phyloP scores from a whole-genome alignment of 2,329 filamentous ascomycete genomes.

The Trichophyton verrucosum region DNA sequence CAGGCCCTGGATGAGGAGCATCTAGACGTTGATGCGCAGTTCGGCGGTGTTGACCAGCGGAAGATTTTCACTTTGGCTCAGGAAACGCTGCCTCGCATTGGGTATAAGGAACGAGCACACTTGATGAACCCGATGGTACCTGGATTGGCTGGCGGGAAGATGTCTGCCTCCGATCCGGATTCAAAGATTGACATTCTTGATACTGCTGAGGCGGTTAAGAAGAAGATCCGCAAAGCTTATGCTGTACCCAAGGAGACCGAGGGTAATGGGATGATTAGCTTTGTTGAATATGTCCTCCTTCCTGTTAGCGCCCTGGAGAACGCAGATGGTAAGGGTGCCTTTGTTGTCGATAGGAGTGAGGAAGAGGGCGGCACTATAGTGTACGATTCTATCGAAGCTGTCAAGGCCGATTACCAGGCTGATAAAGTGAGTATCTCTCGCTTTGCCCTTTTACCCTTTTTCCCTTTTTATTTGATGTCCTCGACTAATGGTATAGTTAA shows the following conservation, averaged over 20 bases:
- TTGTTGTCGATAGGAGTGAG: conserved; percentile 53
- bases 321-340: conserved; percentile 42
- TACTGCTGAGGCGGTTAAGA: conserved; percentile 55
- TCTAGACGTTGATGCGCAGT: conserved; percentile 75
- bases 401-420: conserved; percentile 67
- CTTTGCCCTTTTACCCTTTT: not conserved
- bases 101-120: conserved; percentile 65
- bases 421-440: conserved; percentile 51
- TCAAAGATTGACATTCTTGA: conserved; percentile 88
- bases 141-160: conserved; percentile 71
- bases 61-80: conserved; percentile 81
- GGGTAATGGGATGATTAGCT: conserved; percentile 74
- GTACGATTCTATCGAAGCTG: conserved; percentile 61
- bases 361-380: conserved; percentile 60
- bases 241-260: conserved; percentile 64
- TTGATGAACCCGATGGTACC: conserved; percentile 83
- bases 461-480: not conserved
- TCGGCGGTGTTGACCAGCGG: conserved; percentile 72
- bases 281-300: conserved; percentile 77
- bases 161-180: conserved; percentile 57
- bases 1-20: conserved; percentile 87
- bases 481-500: conserved; percentile 41
- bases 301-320: conserved; percentile 55
- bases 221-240: conserved; percentile 77
- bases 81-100: conserved; percentile 73